These are phyloP conservation scores for Serendipita sp. DNA, from an alignment of 768 basidiomycete genomes.

Conservation along the genomic window DNA sequence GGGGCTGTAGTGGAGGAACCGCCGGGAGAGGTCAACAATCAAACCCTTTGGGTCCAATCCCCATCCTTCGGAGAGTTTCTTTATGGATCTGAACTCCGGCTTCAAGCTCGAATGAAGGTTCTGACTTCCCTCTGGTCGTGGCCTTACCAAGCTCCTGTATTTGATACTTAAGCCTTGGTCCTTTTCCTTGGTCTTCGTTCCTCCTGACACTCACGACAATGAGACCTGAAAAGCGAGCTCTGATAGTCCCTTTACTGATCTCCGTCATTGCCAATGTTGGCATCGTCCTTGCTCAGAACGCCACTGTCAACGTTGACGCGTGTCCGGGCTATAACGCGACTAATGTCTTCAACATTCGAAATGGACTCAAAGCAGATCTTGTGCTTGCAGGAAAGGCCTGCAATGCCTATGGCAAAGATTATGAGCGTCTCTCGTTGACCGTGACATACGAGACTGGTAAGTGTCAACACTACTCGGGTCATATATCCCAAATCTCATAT, in stretches of 20 bases:
- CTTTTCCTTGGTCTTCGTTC: not conserved
- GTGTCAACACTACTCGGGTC: slow-evolving; percentile 4
- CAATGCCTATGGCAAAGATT: slow-evolving; percentile 44
- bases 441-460: slow-evolving; percentile 47
- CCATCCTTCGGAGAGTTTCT: too few relatives aligned
- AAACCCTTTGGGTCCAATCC: too few relatives aligned
- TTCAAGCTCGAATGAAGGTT: too few relatives aligned
- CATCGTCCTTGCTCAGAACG: not conserved
- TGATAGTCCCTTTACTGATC: not conserved
- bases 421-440: slow-evolving; percentile 28
- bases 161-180: too few relatives aligned
- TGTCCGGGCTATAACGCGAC: slow-evolving; percentile 45
- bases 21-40: too few relatives aligned
- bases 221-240: not conserved
- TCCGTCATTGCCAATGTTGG: not conserved
- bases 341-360: slow-evolving; percentile 25
- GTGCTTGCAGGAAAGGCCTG: slow-evolving; percentile 35
- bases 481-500: not conserved
- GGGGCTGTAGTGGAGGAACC: too few relatives aligned
- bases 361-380: slow-evolving; percentile 34
- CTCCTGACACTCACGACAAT: not conserved
- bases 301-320: slow-evolving; percentile 14
- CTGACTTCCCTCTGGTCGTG: too few relatives aligned
- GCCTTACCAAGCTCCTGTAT: too few relatives aligned
- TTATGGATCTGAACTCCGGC: too few relatives aligned